Percentiles rank a stretch among this genome's conserved stretches.
phyloP scores from a whole-genome alignment of 352 stramenopile species.

The Phytophthora sp. region DNA sequence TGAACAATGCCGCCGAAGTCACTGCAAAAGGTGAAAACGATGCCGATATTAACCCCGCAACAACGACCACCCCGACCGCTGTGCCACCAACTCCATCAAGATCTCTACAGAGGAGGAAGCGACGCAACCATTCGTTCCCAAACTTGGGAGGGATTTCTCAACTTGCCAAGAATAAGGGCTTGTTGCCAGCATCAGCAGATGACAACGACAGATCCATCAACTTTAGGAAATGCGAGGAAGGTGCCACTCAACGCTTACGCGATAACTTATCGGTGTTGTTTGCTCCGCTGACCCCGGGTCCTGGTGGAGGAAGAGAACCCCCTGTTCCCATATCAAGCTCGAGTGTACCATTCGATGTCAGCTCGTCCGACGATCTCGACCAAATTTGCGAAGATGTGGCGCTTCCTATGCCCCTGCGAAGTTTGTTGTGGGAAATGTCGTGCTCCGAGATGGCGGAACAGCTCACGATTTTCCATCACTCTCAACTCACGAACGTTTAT shows the following conservation, averaged over 20 bases:
- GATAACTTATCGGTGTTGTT: constrained; percentile 37
- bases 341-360: constrained; percentile 19
- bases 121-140: constrained; percentile 73
- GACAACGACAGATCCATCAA: constrained; percentile 25
- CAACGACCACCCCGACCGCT: neutral
- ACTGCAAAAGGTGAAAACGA: constrained; percentile 31
- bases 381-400: constrained; percentile 47
- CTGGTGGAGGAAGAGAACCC: constrained; percentile 5
- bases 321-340: constrained; percentile 14
- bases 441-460: constrained; percentile 67
- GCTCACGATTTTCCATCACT: constrained; percentile 69
- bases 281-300: constrained; percentile 17
- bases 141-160: constrained; percentile 51
- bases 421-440: constrained; percentile 56
- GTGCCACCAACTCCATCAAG: constrained; percentile 12
- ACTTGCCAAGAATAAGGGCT: constrained; percentile 26
- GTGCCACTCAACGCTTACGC: constrained; percentile 21
- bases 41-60: constrained; percentile 21
- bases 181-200: constrained; percentile 22
- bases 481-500: constrained; percentile 49
- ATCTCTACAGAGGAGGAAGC: constrained; percentile 35
- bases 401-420: constrained; percentile 49
- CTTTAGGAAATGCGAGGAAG: constrained; percentile 24
- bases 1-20: constrained; percentile 12
- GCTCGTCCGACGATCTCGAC: constrained; percentile 46